Evolutionary conservation across 768 basidiomycete genomes (phyloP).

Genomic region (Gymnopilus junonius): DNA sequence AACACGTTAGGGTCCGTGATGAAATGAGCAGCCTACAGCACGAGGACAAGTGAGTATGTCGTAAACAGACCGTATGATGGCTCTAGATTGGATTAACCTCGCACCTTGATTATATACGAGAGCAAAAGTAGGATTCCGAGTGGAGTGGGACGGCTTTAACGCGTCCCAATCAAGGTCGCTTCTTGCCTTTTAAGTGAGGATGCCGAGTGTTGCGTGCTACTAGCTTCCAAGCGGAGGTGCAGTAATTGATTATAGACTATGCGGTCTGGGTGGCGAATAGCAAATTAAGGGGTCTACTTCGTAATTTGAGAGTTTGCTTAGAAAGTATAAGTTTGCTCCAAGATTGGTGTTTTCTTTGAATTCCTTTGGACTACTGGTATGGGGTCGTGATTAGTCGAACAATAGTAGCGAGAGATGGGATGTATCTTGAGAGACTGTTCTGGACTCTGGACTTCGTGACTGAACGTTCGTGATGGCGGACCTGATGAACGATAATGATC

Average conservation of each 20-base stretch:
- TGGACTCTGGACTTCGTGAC: not conserved
- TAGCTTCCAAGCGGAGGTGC: not conserved
- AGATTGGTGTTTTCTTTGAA: not conserved
- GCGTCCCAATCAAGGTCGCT: not conserved
- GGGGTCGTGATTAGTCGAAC: not conserved
- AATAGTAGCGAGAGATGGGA: not conserved
- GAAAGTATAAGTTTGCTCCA: not conserved
- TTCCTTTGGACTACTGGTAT: not conserved
- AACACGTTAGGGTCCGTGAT: not conserved
- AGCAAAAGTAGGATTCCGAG: not conserved
- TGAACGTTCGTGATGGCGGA: not conserved
- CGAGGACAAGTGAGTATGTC: not conserved
- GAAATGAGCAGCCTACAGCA: not conserved
- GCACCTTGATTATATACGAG: not conserved
- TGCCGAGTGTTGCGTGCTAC: not conserved
- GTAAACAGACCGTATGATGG: not conserved
- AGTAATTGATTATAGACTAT: not conserved
- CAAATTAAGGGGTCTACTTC: not conserved
- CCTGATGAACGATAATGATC: not conserved
- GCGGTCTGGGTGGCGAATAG: not conserved
- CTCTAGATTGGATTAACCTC: not conserved
- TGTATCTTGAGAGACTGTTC: not conserved
- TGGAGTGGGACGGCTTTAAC: not conserved
- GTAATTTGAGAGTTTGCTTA: not conserved
- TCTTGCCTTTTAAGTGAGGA: not conserved